Conservation (phyloP, 2,329 filamentous ascomycete species). For the Neofusicoccum cordaticola region DNA sequence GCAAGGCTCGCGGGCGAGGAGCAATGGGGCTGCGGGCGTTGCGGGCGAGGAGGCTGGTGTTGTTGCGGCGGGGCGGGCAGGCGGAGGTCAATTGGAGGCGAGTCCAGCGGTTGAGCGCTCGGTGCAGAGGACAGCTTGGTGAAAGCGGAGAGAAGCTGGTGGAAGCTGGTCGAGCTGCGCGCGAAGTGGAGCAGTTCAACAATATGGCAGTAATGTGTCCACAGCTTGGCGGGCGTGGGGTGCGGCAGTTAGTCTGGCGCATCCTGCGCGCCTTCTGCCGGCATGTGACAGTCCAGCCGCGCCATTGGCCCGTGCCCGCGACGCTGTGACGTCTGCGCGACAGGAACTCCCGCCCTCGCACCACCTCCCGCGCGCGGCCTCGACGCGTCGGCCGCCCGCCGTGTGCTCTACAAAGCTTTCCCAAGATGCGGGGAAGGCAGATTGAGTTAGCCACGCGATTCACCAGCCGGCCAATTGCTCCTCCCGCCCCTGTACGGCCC, state of each 20-base stretch:
- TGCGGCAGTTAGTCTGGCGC: too few species aligned
- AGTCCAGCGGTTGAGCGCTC: neutral
- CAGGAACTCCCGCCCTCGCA: neutral
- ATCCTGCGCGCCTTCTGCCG: neutral
- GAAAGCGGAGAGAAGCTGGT: neutral
- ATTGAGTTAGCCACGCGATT: constrained; percentile 13
- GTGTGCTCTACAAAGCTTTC: neutral
- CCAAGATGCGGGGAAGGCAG: constrained; percentile 5
- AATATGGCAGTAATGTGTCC: neutral
- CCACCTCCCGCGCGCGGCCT: neutral
- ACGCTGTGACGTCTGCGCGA: neutral
- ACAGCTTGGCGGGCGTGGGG: neutral
- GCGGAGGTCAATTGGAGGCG: neutral
- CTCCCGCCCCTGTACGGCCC: neutral
- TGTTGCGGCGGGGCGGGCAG: neutral
- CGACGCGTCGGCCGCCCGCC: neutral
- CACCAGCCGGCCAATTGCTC: neutral
- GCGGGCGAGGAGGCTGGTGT: neutral
- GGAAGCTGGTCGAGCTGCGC: neutral
- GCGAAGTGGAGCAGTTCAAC: neutral
- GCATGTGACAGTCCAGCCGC: neutral
- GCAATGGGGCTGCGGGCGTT: neutral
- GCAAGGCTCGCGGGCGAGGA: neutral
- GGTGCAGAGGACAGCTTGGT: neutral
- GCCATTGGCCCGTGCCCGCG: neutral